A percentile compares a stretch with the other conserved stretches of the same genome.
These are phyloP conservation scores for Omphalotus olearius DNA, from an alignment of 1,284 basidiomycete genomes.

Conservation along the genomic window DNA sequence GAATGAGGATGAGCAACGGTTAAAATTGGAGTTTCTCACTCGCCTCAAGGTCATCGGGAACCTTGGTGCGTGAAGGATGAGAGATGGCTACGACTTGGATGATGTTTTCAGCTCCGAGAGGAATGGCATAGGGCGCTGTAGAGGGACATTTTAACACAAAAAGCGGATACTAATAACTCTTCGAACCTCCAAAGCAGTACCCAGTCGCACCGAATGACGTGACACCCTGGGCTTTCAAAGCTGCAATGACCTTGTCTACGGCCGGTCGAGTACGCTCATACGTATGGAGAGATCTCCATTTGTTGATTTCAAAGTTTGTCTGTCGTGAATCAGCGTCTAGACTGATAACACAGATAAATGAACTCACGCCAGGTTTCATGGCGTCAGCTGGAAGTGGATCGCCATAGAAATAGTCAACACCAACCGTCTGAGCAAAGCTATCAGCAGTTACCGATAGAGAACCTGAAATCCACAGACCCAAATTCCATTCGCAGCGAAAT, in stretches of 20 bases:
- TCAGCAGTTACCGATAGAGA: slow-evolving; percentile 56
- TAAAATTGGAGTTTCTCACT: neutral
- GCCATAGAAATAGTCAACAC: slow-evolving; percentile 57
- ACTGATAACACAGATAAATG: neutral
- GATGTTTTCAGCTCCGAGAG: slow-evolving; percentile 59
- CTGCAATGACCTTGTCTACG: slow-evolving; percentile 54
- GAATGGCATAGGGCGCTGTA: slow-evolving; percentile 54
- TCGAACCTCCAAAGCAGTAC: slow-evolving; percentile 67
- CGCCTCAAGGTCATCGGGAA: slow-evolving; percentile 35
- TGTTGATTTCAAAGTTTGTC: slow-evolving; percentile 35
- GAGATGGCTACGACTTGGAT: slow-evolving; percentile 51
- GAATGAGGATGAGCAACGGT: neutral
- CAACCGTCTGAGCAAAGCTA: slow-evolving; percentile 33
- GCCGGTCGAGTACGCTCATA: slow-evolving; percentile 41
- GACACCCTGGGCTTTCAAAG: slow-evolving; percentile 54
- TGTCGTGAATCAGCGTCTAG: slow-evolving; percentile 5
- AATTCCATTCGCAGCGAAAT: slow-evolving; percentile 50
- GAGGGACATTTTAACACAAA: neutral
- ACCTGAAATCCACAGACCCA: slow-evolving; percentile 41
- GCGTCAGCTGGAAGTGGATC: slow-evolving; percentile 46
- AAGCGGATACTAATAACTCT: slow-evolving; percentile 8
- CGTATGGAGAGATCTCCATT: slow-evolving; percentile 50
- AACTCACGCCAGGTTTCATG: slow-evolving; percentile 32
- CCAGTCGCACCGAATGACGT: slow-evolving; percentile 57
- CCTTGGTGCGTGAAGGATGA: slow-evolving; percentile 67